These are phyloP conservation scores for Alternaria gansuensis DNA, from an alignment of 2,329 filamentous ascomycete genomes.

Conservation along the genomic window DNA sequence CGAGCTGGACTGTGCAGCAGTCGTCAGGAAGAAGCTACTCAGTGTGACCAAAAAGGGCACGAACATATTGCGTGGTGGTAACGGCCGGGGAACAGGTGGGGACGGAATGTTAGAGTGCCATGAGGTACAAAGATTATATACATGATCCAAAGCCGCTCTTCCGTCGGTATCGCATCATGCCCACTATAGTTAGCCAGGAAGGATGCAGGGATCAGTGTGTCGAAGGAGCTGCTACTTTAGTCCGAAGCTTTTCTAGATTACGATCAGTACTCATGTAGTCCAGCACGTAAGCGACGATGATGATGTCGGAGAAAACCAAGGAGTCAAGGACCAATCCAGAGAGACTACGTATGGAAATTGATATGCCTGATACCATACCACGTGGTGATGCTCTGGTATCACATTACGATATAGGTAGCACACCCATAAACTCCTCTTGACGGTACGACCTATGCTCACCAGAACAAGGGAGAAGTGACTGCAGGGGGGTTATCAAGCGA, in stretches of 20 bases:
- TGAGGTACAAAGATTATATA: conserved; percentile 6
- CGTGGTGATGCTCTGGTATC: conserved; percentile 7
- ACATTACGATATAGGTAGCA: conserved; percentile 6
- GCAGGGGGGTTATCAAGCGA: no score
- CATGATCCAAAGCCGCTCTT: background rate
- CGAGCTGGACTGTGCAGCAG: conserved; percentile 51
- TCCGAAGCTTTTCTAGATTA: background rate
- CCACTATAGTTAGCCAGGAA: conserved; percentile 11
- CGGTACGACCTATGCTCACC: no score
- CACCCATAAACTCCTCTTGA: background rate
- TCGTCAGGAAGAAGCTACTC: conserved; percentile 28
- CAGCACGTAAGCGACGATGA: background rate
- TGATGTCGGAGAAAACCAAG: background rate
- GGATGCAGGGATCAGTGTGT: conserved; percentile 4
- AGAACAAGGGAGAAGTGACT: no score
- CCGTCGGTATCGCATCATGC: conserved; percentile 1
- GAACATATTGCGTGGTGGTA: conserved; percentile 30
- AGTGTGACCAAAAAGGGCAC: conserved; percentile 28
- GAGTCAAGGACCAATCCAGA: background rate
- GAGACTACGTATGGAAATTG: background rate
- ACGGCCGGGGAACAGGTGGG: background rate
- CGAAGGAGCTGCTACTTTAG: conserved; percentile 2
- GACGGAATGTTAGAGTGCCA: background rate
- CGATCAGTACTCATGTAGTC: conserved; percentile 8
- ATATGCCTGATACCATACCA: conserved; percentile 2